Evolutionary conservation across 2,329 filamentous ascomycete genomes (phyloP), one percentile per base, ranked within the genome.

Genomic region (Sporothrix brasiliensis): DNA sequence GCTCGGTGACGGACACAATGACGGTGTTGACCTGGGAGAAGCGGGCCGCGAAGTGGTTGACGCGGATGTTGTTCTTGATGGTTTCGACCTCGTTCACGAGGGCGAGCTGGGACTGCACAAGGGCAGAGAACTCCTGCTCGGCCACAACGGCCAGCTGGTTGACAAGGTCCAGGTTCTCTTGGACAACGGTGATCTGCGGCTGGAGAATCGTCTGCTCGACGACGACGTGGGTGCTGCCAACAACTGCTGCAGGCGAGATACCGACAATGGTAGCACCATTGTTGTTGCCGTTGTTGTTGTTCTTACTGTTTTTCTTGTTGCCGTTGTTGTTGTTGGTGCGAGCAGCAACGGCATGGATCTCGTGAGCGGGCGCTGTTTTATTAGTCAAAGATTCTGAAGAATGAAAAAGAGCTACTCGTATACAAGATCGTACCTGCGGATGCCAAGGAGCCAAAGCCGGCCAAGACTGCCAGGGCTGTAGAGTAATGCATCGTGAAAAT

Each of bases 31-130:
- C 79, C 74, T 79, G 77, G 10, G 74, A 72, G 69, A 80, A 81
- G 21, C 77, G 77, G 10, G 78, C 74, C 72, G 77, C 77, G 74
- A 82, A 80, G 71, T 79, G 78, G 73, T 81, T 82, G 58, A 81
- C 69, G 11, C 80, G 78, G 72, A 81, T 81, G 73, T 81, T 81
- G 72, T 81, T 79, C 77, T 81, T 81, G 75, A 82, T 79, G 27
- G 77, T 78, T 72, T 81, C 77, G 53, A 81, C 75, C 72, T 80
- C 78, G 9, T 77, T 77, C 50, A 78, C 74, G 21, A 81, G 75
- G 11, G 78, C 77, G 27, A 81, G 71, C 71, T 81, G 76, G 0
- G 79, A 77, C 71, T 81, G 78, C 6, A 81, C 74, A 14, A 80
- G 76, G 49, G 77, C 77, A 19, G 78, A 77, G 63, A 82, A 79